Evolutionary conservation across 176 grass and related monocot genomes (phyloP), one percentile per base, ranked within the genome.

Genomic region (Triticum dicoccoides): DNA sequence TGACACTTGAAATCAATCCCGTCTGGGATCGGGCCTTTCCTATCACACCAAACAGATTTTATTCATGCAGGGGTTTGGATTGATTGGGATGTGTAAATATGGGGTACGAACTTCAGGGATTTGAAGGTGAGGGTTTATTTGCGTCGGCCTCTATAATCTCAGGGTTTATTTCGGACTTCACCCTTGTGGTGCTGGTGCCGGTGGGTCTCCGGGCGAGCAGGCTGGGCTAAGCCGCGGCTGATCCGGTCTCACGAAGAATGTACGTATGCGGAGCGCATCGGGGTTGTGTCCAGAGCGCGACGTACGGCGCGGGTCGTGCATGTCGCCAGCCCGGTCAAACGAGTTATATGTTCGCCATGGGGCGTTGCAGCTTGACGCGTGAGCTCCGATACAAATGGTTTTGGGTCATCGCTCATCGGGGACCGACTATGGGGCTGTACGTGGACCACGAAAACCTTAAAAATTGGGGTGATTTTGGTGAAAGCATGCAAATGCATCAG

Each of bases 161-260:
- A 35, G 34, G 4, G 34, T 5, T 35, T 35, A 5, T 35, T 35
- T 35, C 34, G 4, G 34, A 35, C 34, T 35, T 35, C 34, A 33
- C 32, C 32, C 32, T 1, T 25, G 25, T 25, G 25, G 25, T 25
- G 25, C 25, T 25, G 25, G n/a, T 14, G 39, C 71, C 72, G 42
- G 73, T 83, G 88, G 84, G 73, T 65, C 73, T 78, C 38, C 67
- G 67, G 27, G 9, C 34, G 34, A 34, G 17, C 66, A 5, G 18
- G 68, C 68, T 38, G 14, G 39, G 70, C 71, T 23, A 38, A 21
- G 34, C 69, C 59, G 62, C 1, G 51, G n/a, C 12, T 20, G 32
- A 52, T 87, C 69, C 73, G 13, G 23, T 29, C 29, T 29, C 29
- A 29, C 29, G 29, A 29, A 29, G 24, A 25, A 74, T 76, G 73